Percentiles rank a stretch among this genome's conserved stretches.
phyloP scores from a whole-genome alignment of 2,329 filamentous ascomycete species.

The Cadophora luteo-olivacea region DNA sequence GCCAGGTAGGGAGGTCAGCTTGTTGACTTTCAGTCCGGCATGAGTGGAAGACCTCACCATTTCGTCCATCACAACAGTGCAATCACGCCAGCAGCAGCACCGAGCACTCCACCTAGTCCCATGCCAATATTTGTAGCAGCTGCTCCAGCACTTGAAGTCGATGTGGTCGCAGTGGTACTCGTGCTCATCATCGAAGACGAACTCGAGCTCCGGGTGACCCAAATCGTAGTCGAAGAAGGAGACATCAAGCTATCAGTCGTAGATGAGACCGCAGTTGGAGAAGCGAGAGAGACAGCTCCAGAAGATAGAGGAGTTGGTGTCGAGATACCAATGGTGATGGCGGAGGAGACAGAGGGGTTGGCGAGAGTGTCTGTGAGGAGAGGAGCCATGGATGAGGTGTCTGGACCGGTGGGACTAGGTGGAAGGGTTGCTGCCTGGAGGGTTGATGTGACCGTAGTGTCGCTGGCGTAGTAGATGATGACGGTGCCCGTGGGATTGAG shows the following conservation, averaged over 20 bases:
- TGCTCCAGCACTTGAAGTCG: slow-evolving; percentile 5
- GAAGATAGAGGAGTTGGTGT: not conserved
- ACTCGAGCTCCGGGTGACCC: not conserved
- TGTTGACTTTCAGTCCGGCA: too few species aligned
- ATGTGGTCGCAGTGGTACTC: not conserved
- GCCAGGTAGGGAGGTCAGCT: too few species aligned
- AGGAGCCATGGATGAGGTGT: not conserved
- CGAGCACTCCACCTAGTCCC: slow-evolving; percentile 12
- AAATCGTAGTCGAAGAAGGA: not conserved
- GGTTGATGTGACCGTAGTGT: not conserved
- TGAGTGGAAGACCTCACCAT: not conserved
- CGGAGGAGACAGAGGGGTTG: not conserved
- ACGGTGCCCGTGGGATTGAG: not conserved
- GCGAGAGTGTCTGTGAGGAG: not conserved
- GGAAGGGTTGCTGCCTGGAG: not conserved
- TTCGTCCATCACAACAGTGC: not conserved
- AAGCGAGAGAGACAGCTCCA: not conserved
- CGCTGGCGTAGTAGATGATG: not conserved
- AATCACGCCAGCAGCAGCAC: slow-evolving; percentile 6
- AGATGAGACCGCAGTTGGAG: not conserved
- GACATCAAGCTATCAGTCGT: not conserved
- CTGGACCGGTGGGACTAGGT: not conserved
- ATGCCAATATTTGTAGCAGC: slow-evolving; percentile 2
- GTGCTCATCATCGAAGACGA: not conserved
- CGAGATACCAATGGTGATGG: not conserved